Base-by-base conservation (phyloP, 345 rosid genomes). In the Carallia pectinifolia region DNA sequence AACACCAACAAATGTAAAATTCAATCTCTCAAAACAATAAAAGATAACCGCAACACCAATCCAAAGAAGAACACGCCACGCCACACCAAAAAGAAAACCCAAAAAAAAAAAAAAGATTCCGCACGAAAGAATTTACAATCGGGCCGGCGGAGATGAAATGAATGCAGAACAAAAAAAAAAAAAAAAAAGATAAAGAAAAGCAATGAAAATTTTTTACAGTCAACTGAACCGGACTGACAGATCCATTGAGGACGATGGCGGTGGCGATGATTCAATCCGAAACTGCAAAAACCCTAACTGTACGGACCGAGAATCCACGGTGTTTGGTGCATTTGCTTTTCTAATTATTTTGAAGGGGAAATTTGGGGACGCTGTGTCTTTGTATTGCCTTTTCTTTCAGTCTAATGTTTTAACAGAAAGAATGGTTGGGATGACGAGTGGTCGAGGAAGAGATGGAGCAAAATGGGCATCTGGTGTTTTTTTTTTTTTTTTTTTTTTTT, bases 391-490 rank as follows among this genome's bases (percentile, higher is more conserved):
- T 7, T 15, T 56, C 16, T 29, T 56, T 56, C 29, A 29, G 17
- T 17, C 18, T 3, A 0, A 27, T 56, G 48, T 31, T 5, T 29
- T 1, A 40, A 31, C 12, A 13, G 15, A 2, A 55, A 12, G 17
- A 52, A 58, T 68, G 5, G 48, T n/a, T 33, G 31, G 23, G 16
- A 47, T 6, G 34, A 6, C 1, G 18, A 38, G 52, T 56, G 40
- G 36, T 4, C 17, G 58, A 33, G 44, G 79, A 61, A 13, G 76
- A 69, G 76, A 69, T 66, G 76, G 72, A 39, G 71, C 73, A 60
- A 61, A 74, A 66, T 48, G 71, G 61, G 73, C 76, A 73, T 30
- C 54, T 36, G 17, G 73, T 62, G 73, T 76, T 62, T 37, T 33
- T 4, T 23, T 58, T 64, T 53, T 56, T 30, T 23, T 23, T 23